phyloP scores from a whole-genome alignment of 352 stramenopile genomes.

The Phytopythium litorale region DNA sequence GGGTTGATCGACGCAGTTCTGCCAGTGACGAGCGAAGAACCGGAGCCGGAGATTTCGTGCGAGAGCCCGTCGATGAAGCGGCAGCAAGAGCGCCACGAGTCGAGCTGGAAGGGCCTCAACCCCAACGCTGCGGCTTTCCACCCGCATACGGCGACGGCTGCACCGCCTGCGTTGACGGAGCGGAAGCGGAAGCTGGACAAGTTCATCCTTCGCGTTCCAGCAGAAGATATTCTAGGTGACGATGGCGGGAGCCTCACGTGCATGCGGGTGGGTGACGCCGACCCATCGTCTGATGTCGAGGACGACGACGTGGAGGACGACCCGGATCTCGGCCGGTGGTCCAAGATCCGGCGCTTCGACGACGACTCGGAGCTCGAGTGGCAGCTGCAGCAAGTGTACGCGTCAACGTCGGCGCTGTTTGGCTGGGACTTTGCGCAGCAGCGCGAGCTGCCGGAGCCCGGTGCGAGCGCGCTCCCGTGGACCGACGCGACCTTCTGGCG shows the following conservation, averaged over 20 bases:
- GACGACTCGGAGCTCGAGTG: slow-evolving; percentile 53
- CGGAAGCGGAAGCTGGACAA: slow-evolving; percentile 73
- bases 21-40: neutral
- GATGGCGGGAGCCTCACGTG: slow-evolving; percentile 13
- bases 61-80: neutral
- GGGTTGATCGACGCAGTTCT: neutral
- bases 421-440: slow-evolving; percentile 74
- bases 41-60: slow-evolving; percentile 9
- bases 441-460: slow-evolving; percentile 29
- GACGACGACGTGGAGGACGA: slow-evolving; percentile 13
- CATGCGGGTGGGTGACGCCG: slow-evolving; percentile 13
- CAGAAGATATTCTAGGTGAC: slow-evolving; percentile 25
- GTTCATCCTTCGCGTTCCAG: slow-evolving; percentile 51
- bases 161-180: neutral
- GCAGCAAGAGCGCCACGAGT: neutral
- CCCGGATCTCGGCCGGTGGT: slow-evolving; percentile 11
- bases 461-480: slow-evolving; percentile 26
- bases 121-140: slow-evolving; percentile 58
- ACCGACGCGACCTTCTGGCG: slow-evolving; percentile 50
- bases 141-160: slow-evolving; percentile 15
- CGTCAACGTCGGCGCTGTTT: slow-evolving; percentile 59
- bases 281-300: slow-evolving; percentile 17
- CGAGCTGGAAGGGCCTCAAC: slow-evolving; percentile 33
- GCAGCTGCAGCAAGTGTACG: slow-evolving; percentile 75
- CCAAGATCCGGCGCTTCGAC: slow-evolving; percentile 36